phyloP scores from a whole-genome alignment of 2,329 filamentous ascomycete genomes.

The Exophiala sideris region DNA sequence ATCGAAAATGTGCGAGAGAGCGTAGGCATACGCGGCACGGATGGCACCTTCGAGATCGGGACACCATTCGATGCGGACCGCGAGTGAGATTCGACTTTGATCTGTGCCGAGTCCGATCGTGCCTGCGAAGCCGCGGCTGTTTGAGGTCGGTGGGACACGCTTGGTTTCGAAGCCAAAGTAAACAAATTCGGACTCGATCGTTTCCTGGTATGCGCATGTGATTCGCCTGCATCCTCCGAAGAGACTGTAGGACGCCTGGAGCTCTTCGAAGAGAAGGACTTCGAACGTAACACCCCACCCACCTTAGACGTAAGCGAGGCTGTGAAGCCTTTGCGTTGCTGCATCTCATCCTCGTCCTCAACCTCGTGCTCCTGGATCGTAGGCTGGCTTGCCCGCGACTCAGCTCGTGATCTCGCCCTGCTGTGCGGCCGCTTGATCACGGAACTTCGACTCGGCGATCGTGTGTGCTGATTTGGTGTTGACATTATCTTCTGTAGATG shows the following conservation, averaged over 20 bases:
- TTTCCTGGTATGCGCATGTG: not conserved
- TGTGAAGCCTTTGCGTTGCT: slow-evolving; percentile 16
- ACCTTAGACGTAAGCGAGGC: slow-evolving; percentile 3
- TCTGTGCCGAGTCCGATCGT: not conserved
- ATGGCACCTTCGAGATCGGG: not conserved
- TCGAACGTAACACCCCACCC: slow-evolving; percentile 11
- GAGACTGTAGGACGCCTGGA: not conserved
- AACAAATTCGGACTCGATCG: not conserved
- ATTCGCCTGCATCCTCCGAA: not conserved
- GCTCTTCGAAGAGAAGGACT: not conserved
- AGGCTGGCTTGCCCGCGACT: not conserved
- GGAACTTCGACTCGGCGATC: not conserved
- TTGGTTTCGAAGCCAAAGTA: not conserved
- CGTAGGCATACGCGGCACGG: not conserved
- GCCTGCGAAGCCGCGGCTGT: not conserved
- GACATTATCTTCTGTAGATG: not conserved
- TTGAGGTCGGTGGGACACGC: not conserved
- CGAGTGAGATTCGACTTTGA: too few relatives aligned
- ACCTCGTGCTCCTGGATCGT: slow-evolving; percentile 3
- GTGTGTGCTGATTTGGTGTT: not conserved
- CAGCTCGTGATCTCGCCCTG: slow-evolving; percentile 1
- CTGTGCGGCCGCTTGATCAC: not conserved
- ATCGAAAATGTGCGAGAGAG: slow-evolving; percentile 6
- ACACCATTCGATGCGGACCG: not conserved
- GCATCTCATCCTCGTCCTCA: not conserved